phyloP scores from a whole-genome alignment of 441 rosid species.

The Raphanus hybrid region DNA sequence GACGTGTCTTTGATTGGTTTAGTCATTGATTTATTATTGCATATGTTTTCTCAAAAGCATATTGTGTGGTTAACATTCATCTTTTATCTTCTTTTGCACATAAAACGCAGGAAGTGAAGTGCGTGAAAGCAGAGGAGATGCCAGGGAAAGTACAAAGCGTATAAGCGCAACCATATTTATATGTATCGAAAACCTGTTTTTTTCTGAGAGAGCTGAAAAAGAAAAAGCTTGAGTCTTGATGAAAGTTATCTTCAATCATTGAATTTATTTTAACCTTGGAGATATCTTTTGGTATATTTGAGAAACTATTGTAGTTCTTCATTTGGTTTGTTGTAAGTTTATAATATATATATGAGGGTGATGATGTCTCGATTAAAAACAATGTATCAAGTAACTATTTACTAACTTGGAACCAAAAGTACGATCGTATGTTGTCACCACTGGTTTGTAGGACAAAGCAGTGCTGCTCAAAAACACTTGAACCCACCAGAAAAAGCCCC shows the following conservation, averaged over 20 bases:
- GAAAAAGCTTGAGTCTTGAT: background rate
- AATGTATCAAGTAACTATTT: background rate
- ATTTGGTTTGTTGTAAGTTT: slow-evolving; percentile 32
- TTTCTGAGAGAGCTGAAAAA: slow-evolving; percentile 1
- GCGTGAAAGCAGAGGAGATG: slow-evolving; percentile 37
- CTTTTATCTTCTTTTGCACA: background rate
- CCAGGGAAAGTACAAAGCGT: slow-evolving; percentile 39
- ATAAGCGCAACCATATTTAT: background rate
- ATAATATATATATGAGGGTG: background rate
- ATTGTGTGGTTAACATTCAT: background rate
- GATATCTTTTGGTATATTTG: slow-evolving; percentile 22
- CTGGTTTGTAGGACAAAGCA: background rate
- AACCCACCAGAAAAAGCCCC: no score
- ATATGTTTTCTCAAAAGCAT: slow-evolving; percentile 11
- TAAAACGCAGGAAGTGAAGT: slow-evolving; percentile 29
- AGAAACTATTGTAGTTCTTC: slow-evolving; percentile 9
- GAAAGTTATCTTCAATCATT: slow-evolving; percentile 20
- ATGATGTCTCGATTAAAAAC: background rate
- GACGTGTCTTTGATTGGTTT: no score
- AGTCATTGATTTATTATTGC: background rate
- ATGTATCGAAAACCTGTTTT: slow-evolving; percentile 12
- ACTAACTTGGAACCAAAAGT: background rate
- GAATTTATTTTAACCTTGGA: slow-evolving; percentile 19
- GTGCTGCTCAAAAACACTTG: no score
- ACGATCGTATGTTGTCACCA: background rate